Evolutionary conservation across 768 basidiomycete species (phyloP).

Genomic region (Phlebiopsis gigantea): DNA sequence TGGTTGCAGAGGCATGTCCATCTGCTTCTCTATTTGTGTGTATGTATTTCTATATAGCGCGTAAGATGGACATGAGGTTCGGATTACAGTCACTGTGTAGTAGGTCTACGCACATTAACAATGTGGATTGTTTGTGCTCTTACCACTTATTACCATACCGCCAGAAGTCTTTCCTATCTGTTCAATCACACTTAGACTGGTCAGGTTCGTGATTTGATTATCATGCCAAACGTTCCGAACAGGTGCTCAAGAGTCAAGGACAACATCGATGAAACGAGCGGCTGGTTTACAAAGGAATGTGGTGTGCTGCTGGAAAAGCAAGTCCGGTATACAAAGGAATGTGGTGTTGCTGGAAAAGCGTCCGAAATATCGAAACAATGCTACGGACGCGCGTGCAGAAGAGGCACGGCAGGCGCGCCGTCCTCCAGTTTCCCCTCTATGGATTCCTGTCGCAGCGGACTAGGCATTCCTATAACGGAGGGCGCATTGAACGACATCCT

Average conservation of each 20-base stretch:
- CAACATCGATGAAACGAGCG: background rate
- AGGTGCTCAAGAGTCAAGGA: too few species aligned
- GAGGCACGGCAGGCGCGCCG: background rate
- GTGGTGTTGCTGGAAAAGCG: background rate
- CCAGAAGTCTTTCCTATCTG: background rate
- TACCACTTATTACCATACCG: background rate
- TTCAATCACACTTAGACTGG: background rate
- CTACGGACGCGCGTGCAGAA: background rate
- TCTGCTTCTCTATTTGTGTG: conserved; percentile 5
- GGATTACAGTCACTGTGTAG: conserved; percentile 5
- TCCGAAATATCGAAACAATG: background rate
- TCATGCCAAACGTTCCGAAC: background rate
- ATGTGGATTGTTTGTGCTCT: background rate
- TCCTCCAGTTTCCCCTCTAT: background rate
- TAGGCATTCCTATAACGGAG: background rate
- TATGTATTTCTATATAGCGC: conserved; percentile 16
- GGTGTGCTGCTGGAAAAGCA: too few species aligned
- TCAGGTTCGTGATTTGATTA: background rate
- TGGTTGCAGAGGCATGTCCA: background rate
- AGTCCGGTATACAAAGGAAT: background rate
- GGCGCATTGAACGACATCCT: background rate
- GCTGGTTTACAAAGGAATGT: too few species aligned
- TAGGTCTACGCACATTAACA: background rate
- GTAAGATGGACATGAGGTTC: conserved; percentile 3
- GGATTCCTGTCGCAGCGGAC: background rate